phyloP scores from a whole-genome alignment of 202 grass and related monocot species.

The Digitaria exilis region DNA sequence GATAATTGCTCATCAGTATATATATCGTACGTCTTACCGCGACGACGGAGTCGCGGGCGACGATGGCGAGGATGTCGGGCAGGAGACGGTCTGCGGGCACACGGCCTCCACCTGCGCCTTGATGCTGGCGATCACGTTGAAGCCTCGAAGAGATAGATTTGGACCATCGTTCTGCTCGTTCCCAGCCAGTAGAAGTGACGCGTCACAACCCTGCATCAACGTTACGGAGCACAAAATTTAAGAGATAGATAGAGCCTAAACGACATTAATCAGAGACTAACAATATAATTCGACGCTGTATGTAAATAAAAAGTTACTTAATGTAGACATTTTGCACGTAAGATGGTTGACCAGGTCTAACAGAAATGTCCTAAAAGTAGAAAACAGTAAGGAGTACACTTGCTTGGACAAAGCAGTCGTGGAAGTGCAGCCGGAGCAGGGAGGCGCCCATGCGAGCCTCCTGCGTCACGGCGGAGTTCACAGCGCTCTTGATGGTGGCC shows the following conservation, averaged over 20 bases:
- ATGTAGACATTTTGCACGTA: no score
- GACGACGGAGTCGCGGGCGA: slow-evolving; percentile 56
- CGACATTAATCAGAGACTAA: not conserved
- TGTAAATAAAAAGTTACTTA: no score
- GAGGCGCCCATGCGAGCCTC: slow-evolving; percentile 57
- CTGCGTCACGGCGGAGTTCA: slow-evolving; percentile 32
- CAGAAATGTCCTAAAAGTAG: no score
- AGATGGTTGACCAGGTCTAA: no score
- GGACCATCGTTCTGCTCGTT: not conserved
- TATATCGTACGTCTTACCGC: slow-evolving; percentile 39
- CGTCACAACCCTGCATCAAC: slow-evolving; percentile 76
- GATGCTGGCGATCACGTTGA: slow-evolving; percentile 53
- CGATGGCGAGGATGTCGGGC: slow-evolving; percentile 65
- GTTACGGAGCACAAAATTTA: no score
- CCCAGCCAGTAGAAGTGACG: slow-evolving; percentile 50
- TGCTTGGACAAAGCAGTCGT: slow-evolving; percentile 68
- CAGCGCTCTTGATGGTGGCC: slow-evolving; percentile 29
- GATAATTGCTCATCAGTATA: no score
- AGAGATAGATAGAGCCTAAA: no score
- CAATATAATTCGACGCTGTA: no score
- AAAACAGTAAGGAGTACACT: not conserved
- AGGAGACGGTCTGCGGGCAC: slow-evolving; percentile 64
- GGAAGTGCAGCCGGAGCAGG: slow-evolving; percentile 20
- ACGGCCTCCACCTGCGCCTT: slow-evolving; percentile 58
- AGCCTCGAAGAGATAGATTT: slow-evolving; percentile 39